phyloP scores from a whole-genome alignment of 2,329 filamentous ascomycete genomes.

The Penicillium sp. region DNA sequence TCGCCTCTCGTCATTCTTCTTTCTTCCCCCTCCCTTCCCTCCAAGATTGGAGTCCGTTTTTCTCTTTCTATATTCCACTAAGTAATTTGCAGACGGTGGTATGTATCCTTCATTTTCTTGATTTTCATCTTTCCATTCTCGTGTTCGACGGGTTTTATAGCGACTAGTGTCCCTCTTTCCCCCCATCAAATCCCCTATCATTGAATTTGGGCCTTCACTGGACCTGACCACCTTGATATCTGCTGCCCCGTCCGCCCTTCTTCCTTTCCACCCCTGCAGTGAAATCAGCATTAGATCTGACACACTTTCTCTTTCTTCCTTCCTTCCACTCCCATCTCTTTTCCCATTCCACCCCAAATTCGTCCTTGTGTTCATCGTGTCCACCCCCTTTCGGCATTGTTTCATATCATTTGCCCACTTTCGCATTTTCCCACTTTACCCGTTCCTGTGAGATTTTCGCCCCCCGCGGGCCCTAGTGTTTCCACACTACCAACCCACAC shows the following conservation, averaged over 20 bases:
- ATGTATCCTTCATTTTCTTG: slow-evolving; percentile 3
- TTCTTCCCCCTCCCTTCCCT: slow-evolving; percentile 7
- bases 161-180: background rate
- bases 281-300: slow-evolving; percentile 19
- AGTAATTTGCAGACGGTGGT: background rate
- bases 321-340: slow-evolving; percentile 5
- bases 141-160: slow-evolving; percentile 2
- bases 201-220: slow-evolving; percentile 1
- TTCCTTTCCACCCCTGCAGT: slow-evolving; percentile 23
- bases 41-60: slow-evolving; percentile 4
- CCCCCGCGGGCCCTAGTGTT: slow-evolving; percentile 14
- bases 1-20: slow-evolving; percentile 1
- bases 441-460: slow-evolving; percentile 26
- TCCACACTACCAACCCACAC: slow-evolving; percentile 19
- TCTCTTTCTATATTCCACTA: background rate
- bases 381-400: background rate
- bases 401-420: slow-evolving; percentile 14
- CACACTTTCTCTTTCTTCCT: slow-evolving; percentile 13
- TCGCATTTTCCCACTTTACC: slow-evolving; percentile 14
- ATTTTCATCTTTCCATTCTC: background rate
- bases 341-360: slow-evolving; percentile 9
- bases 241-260: slow-evolving; percentile 11
- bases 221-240: slow-evolving; percentile 21
- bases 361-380: slow-evolving; percentile 18
- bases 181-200: background rate